These are phyloP conservation scores for Penicillium sp. DNA, from an alignment of 2,329 filamentous ascomycete genomes.

Conservation along the genomic window DNA sequence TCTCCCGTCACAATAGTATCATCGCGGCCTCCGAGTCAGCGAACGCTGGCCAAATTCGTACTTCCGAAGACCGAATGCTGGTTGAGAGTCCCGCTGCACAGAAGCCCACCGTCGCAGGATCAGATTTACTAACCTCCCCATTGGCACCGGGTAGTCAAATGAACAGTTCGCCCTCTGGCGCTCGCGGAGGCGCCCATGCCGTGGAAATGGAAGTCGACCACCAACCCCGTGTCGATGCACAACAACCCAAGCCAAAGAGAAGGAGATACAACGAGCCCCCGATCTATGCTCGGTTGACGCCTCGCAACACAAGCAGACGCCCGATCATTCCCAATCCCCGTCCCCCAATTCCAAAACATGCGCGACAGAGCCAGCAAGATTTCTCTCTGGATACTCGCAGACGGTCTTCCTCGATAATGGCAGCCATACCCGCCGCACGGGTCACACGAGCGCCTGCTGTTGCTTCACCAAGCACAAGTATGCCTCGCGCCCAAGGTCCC, in stretches of 20 bases:
- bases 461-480: constrained; percentile 27
- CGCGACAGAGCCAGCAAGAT: constrained; percentile 22
- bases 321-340: constrained; percentile 40
- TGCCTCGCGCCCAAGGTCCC: constrained; percentile 18
- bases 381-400: constrained; percentile 20
- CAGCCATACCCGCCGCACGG: constrained; percentile 13
- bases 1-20: constrained; percentile 30
- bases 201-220: constrained; percentile 25
- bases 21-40: constrained; percentile 25
- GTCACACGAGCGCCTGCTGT: constrained; percentile 15
- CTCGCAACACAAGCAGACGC: constrained; percentile 39
- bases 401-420: constrained; percentile 14
- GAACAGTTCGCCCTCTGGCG: constrained; percentile 29
- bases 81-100: constrained; percentile 26
- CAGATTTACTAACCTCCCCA: constrained; percentile 14
- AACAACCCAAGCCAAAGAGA: constrained; percentile 48
- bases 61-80: constrained; percentile 27
- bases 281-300: constrained; percentile 48
- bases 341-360: constrained; percentile 32
- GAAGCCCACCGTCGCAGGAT: constrained; percentile 12
- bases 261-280: constrained; percentile 53
- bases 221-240: constrained; percentile 22
- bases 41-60: constrained; percentile 20
- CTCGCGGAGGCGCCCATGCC: constrained; percentile 15
- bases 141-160: constrained; percentile 17